These are phyloP conservation scores for Leishmania braziliensis DNA, from an alignment of 208 protist species.

Conservation along the genomic window DNA sequence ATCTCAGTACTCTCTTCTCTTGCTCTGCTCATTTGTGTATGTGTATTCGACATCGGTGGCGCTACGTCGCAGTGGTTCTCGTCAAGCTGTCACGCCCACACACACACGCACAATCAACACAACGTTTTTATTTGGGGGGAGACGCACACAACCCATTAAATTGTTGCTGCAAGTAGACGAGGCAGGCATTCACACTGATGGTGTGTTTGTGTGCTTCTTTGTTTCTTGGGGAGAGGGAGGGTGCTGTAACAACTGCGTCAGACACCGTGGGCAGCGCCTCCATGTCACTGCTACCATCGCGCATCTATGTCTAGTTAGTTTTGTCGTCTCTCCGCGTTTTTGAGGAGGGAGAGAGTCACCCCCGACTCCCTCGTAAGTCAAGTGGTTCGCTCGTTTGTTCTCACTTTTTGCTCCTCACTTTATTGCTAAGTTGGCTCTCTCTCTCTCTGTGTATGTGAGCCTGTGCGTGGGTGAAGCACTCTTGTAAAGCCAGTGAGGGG, in stretches of 20 bases:
- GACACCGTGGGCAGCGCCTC: neutral
- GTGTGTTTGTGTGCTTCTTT: neutral
- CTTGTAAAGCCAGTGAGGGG: neutral
- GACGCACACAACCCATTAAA: too few relatives aligned
- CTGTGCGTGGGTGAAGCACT: neutral
- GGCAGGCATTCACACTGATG: neutral
- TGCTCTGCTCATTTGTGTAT: neutral
- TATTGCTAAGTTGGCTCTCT: neutral
- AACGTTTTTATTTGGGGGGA: neutral
- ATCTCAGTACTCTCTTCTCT: neutral
- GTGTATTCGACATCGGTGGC: neutral
- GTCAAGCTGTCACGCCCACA: neutral
- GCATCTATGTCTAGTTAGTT: neutral
- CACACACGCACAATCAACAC: neutral
- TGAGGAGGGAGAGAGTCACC: too few relatives aligned
- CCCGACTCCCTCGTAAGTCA: neutral
- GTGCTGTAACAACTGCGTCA: neutral
- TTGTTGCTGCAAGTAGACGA: neutral
- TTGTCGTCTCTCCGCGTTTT: neutral
- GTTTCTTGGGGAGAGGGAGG: neutral
- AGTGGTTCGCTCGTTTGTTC: neutral
- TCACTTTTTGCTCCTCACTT: neutral
- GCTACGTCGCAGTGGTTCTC: neutral
- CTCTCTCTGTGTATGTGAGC: neutral
- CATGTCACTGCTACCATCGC: neutral